Conservation (phyloP, 148 eudicot genomes). For the Rhododendron vialii region DNA sequence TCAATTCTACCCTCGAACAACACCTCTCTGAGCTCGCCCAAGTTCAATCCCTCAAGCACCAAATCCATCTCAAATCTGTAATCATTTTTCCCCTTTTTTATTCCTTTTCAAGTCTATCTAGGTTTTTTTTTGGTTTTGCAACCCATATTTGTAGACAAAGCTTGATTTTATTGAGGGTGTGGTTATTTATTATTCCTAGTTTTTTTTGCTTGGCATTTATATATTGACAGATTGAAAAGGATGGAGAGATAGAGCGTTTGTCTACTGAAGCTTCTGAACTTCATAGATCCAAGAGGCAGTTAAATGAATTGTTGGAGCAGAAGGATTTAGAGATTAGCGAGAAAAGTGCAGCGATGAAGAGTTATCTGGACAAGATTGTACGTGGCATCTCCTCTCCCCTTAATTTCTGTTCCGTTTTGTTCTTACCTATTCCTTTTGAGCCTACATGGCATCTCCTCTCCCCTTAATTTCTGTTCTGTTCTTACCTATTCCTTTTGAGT, state of each 20-base stretch:
- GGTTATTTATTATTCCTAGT: not conserved
- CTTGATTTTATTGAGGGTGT: not conserved
- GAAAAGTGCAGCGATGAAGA: conserved; percentile 60
- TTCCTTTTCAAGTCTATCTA: not conserved
- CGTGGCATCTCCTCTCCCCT: conserved; percentile 5
- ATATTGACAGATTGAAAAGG: conserved; percentile 56
- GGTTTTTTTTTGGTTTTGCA: not conserved
- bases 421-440: not conserved
- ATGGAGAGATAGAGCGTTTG: conserved; percentile 79
- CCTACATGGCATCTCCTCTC: conserved; percentile 14
- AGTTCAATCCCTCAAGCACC: conserved; percentile 66
- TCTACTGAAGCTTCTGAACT: conserved; percentile 60
- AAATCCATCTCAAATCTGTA: conserved; percentile 57
- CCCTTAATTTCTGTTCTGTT: not conserved
- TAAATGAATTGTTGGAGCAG: conserved; percentile 62
- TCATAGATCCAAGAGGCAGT: conserved; percentile 81
- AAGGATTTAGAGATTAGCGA: conserved; percentile 75
- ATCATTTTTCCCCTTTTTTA: not conserved
- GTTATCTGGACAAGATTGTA: conserved; percentile 79
- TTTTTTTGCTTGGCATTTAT: not conserved
- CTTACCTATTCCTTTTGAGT: not conserved
- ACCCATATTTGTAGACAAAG: not conserved
- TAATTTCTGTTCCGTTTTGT: not conserved
- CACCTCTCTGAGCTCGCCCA: conserved; percentile 52
- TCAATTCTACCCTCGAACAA: conserved; percentile 35